Conservation (phyloP, 164 flowering plant species). For the Cinnamomum chago region DNA sequence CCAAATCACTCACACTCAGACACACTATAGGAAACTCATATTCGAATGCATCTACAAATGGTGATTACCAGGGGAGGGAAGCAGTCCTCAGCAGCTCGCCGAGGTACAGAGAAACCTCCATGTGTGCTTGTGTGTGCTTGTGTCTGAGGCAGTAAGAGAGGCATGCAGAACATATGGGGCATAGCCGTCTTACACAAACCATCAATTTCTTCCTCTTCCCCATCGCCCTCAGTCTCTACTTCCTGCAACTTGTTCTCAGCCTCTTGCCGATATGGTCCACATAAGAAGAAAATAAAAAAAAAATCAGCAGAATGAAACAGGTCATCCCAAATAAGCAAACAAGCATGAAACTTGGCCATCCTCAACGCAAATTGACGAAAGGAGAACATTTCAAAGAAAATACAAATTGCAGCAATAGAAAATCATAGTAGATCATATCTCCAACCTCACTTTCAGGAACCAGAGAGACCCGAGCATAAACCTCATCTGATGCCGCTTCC, state of each 20-base stretch:
- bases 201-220: too few species aligned
- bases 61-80: too few species aligned
- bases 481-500: constrained; percentile 75
- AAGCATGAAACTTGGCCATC: not conserved
- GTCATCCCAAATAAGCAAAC: not conserved
- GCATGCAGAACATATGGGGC: too few species aligned
- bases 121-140: too few species aligned
- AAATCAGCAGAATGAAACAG: too few species aligned
- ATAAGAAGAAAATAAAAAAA: not conserved
- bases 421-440: constrained; percentile 6
- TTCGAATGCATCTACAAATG: too few species aligned
- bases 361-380: not conserved
- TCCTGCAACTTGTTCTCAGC: constrained; percentile 54
- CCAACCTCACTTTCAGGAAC: constrained; percentile 70
- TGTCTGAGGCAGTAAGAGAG: too few species aligned
- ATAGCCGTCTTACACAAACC: too few species aligned
- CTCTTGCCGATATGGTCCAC: constrained; percentile 19
- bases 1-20: too few species aligned
- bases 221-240: constrained; percentile 36
- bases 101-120: too few species aligned
- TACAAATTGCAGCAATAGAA: not conserved
- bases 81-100: too few species aligned
- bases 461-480: constrained; percentile 79
- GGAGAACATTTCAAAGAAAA: not conserved
- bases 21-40: too few species aligned